These are phyloP conservation scores for Cokeromyces recurvatus DNA, from an alignment of 371 early-diverging fungal species.

Conservation along the genomic window DNA sequence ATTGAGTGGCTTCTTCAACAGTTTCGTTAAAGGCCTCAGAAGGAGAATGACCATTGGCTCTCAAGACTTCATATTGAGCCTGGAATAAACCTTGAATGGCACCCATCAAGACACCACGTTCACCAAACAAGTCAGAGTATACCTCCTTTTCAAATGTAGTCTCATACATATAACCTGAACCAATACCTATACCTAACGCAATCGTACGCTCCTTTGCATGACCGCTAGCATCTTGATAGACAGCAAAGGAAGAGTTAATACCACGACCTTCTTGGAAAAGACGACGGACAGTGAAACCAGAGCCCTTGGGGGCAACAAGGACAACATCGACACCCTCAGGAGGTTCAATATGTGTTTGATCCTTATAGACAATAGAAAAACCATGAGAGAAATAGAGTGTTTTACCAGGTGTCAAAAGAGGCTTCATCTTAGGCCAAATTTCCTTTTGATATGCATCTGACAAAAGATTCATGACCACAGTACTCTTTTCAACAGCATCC, in stretches of 20 bases:
- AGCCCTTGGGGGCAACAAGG: conserved; percentile 95
- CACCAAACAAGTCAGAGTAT: conserved; percentile 94
- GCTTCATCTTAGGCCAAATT: conserved; percentile 88
- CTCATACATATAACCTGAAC: conserved; percentile 96
- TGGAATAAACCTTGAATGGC: conserved; percentile 96
- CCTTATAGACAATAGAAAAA: conserved; percentile 91
- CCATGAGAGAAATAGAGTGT: conserved; percentile 98
- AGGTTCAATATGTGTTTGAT: conserved; percentile 88
- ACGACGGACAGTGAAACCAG: conserved; percentile 94
- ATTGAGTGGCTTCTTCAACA: conserved; percentile 98
- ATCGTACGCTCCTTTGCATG: conserved; percentile 90
- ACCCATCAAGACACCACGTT: conserved; percentile 98
- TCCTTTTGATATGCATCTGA: conserved; percentile 96
- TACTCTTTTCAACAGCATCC: conserved; percentile 88
- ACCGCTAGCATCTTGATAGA: conserved; percentile 91
- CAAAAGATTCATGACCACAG: conserved; percentile 92
- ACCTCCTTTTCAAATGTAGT: conserved; percentile 97
- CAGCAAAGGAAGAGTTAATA: conserved; percentile 96
- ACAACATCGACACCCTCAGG: conserved; percentile 93
- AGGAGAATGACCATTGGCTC: conserved; percentile 91
- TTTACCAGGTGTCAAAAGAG: conserved; percentile 92
- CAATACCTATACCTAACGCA: conserved; percentile 93
- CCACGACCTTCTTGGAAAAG: conserved; percentile 96
- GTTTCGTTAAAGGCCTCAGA: conserved; percentile 99
- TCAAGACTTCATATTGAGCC: conserved; percentile 96